phyloP scores from a whole-genome alignment of 75 land plant genomes.

The Pinus albicaulis region DNA sequence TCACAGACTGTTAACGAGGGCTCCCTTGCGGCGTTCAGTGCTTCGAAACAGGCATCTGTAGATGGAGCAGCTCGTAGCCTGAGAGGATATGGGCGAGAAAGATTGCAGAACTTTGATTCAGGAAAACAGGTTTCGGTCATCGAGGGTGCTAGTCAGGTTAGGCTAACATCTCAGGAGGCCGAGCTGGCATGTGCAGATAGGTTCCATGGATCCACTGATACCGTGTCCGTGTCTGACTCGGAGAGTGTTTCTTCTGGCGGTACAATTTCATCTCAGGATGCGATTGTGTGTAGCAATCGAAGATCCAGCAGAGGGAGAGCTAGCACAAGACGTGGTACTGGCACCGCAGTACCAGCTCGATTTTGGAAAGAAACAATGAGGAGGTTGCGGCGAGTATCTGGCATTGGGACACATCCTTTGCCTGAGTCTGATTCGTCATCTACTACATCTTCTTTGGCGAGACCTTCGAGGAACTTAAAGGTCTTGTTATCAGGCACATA shows the following conservation, averaged over 20 bases:
- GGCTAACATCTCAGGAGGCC: not conserved
- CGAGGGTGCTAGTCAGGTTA: not conserved
- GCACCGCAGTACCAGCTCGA: not conserved
- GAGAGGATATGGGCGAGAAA: not conserved
- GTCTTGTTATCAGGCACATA: not conserved
- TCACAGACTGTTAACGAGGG: not conserved
- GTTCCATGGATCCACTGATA: not conserved
- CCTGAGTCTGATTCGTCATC: not conserved
- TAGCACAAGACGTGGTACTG: not conserved
- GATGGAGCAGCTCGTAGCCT: not conserved
- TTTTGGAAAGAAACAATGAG: not conserved
- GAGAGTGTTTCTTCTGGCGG: not conserved
- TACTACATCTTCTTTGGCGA: not conserved
- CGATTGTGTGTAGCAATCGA: too few species aligned
- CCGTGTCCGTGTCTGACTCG: not conserved
- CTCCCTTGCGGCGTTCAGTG: not conserved
- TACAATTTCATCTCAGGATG: not conserved
- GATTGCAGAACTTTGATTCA: not conserved
- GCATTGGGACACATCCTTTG: not conserved
- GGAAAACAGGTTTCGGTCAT: too few species aligned
- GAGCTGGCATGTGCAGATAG: not conserved
- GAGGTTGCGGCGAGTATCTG: not conserved
- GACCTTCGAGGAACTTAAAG: too few species aligned
- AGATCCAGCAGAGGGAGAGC: not conserved
- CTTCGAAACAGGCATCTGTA: not conserved